phyloP scores from a whole-genome alignment of 192 early-diverging fungal genomes.

The Backusella tuberculispora region DNA sequence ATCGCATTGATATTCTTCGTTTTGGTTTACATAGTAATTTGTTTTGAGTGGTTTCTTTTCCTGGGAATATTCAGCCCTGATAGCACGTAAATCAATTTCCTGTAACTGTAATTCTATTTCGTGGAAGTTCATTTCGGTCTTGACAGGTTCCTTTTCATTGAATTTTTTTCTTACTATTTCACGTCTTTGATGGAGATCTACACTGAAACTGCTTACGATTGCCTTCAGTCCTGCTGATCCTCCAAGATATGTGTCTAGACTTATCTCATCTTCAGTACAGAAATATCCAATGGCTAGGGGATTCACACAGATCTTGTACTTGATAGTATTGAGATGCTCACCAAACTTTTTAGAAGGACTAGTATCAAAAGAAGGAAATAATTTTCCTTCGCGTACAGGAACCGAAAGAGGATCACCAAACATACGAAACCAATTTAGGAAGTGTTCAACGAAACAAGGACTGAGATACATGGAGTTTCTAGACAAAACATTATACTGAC shows the following conservation, averaged over 20 bases:
- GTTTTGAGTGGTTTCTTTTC: background rate
- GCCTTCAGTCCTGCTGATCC: slow-evolving; percentile 40
- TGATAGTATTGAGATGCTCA: slow-evolving; percentile 34
- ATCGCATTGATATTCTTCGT: background rate
- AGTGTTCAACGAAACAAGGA: slow-evolving; percentile 38
- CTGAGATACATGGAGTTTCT: slow-evolving; percentile 39
- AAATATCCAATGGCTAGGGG: slow-evolving; percentile 36
- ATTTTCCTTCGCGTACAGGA: slow-evolving; percentile 38
- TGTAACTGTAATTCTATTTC: slow-evolving; percentile 41
- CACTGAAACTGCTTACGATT: slow-evolving; percentile 27
- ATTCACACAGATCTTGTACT: slow-evolving; percentile 39
- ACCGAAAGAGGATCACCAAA: slow-evolving; percentile 36
- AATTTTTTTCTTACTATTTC: slow-evolving; percentile 9
- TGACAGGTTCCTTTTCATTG: slow-evolving; percentile 23
- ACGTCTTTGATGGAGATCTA: slow-evolving; percentile 43
- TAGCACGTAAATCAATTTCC: slow-evolving; percentile 39
- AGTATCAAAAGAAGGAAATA: slow-evolving; percentile 26
- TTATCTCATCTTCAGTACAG: slow-evolving; percentile 31
- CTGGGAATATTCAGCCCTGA: slow-evolving; percentile 14
- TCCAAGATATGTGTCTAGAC: slow-evolving; percentile 3
- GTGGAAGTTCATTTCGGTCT: slow-evolving; percentile 37
- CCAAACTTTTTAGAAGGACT: slow-evolving; percentile 26
- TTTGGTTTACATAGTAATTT: background rate
- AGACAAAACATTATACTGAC: background rate
- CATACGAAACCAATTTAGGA: slow-evolving; percentile 28